phyloP scores from a whole-genome alignment of 352 stramenopile species.

The Pythium oligandrum region DNA sequence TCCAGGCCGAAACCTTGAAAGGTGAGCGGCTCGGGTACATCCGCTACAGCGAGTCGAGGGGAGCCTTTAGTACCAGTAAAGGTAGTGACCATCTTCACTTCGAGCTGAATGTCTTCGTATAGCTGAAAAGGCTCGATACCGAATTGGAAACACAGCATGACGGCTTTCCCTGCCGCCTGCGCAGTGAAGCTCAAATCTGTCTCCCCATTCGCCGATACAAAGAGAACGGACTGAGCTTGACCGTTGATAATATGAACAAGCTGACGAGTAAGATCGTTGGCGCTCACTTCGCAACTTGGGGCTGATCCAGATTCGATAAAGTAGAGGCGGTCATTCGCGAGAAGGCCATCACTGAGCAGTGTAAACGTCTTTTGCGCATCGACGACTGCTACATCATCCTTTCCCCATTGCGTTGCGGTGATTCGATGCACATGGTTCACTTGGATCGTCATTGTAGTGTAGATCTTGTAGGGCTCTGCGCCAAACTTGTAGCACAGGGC shows the following conservation, averaged over 20 bases:
- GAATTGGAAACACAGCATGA: conserved; percentile 59
- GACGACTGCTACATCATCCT: conserved; percentile 40
- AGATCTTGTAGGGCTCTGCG: conserved; percentile 54
- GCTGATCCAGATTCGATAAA: conserved; percentile 39
- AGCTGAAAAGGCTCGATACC: conserved; percentile 50
- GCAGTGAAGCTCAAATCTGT: conserved; percentile 34
- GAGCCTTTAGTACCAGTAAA: conserved; percentile 42
- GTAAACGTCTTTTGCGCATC: conserved; percentile 44
- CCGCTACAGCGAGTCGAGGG: conserved; percentile 41
- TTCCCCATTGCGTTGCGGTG: conserved; percentile 19
- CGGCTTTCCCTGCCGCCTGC: conserved; percentile 27
- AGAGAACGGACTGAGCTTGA: conserved; percentile 31
- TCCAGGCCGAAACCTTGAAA: conserved; percentile 46
- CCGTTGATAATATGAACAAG: conserved; percentile 27
- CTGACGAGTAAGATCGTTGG: conserved; percentile 22
- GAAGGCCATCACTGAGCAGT: conserved; percentile 43
- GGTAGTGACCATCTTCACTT: conserved; percentile 47
- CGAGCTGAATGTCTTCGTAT: conserved; percentile 36
- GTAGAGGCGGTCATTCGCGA: conserved; percentile 51
- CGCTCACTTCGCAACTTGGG: conserved; percentile 30
- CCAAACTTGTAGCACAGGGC: conserved; percentile 70
- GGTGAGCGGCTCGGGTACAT: conserved; percentile 50
- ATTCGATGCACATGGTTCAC: conserved; percentile 41
- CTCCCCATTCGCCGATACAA: conserved; percentile 20
- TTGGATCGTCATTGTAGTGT: conserved; percentile 34